Conservation (phyloP, 352 stramenopile species). For the Blastocystis sp. region DNA sequence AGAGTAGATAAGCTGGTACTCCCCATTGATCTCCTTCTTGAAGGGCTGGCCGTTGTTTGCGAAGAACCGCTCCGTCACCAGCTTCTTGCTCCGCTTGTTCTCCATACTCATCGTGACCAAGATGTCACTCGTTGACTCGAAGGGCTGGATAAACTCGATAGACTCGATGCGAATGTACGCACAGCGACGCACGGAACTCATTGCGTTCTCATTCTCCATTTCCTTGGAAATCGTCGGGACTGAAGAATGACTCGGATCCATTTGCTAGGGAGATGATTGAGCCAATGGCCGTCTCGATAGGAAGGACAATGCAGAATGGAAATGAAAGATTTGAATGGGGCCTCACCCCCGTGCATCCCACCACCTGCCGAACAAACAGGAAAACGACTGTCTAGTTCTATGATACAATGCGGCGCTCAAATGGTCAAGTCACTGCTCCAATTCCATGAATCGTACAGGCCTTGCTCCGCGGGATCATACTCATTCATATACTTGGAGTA, state of each 20-base stretch:
- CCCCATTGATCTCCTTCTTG: constrained; percentile 48
- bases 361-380: constrained; percentile 3
- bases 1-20: constrained; percentile 59
- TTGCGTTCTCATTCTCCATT: constrained; percentile 68
- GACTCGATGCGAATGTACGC: constrained; percentile 55
- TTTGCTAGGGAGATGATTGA: not conserved
- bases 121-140: constrained; percentile 63
- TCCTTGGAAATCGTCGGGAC: constrained; percentile 63
- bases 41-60: constrained; percentile 57
- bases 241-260: constrained; percentile 31
- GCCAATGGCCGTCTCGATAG: not conserved
- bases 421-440: not conserved
- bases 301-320: not conserved
- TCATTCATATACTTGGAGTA: constrained; percentile 34
- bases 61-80: constrained; percentile 32
- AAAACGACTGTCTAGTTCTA: not conserved
- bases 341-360: not conserved
- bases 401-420: not conserved
- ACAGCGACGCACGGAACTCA: constrained; percentile 63
- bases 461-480: constrained; percentile 54
- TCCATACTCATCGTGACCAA: constrained; percentile 67
- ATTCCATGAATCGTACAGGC: constrained; percentile 64
- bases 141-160: constrained; percentile 44
- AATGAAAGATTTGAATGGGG: not conserved
- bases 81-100: constrained; percentile 67